A percentile compares a stretch with the other conserved stretches of the same genome.
These are phyloP conservation scores for Hygrophorus russula DNA, from an alignment of 768 basidiomycete species.

Conservation along the genomic window DNA sequence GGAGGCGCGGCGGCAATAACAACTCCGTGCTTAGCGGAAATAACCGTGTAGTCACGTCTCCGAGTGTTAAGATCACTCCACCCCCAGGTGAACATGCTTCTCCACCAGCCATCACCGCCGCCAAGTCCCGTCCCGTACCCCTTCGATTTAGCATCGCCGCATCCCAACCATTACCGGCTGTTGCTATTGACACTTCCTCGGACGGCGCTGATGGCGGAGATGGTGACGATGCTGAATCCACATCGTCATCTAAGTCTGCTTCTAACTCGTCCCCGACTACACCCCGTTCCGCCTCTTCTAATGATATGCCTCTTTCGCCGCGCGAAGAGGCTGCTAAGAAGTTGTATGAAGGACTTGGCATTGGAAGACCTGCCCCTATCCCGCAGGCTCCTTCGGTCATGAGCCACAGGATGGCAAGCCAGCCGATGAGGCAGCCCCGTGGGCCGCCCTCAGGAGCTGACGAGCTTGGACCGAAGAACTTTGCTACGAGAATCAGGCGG, in stretches of 20 bases:
- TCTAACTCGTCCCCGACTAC: slow-evolving; percentile 65
- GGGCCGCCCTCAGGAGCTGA: slow-evolving; percentile 83
- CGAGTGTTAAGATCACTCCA: slow-evolving; percentile 63
- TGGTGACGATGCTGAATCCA: slow-evolving; percentile 47
- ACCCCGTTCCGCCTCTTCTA: slow-evolving; percentile 59
- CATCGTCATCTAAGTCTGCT: slow-evolving; percentile 42
- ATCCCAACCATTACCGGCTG: slow-evolving; percentile 36
- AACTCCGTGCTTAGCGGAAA: slow-evolving; percentile 58
- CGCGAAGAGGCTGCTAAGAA: slow-evolving; percentile 84
- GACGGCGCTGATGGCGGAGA: slow-evolving; percentile 24
- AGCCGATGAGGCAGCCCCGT: slow-evolving; percentile 75
- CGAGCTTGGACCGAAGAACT: slow-evolving; percentile 81
- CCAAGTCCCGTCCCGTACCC: slow-evolving; percentile 52
- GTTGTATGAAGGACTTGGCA: slow-evolving; percentile 81
- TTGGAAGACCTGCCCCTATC: slow-evolving; percentile 46
- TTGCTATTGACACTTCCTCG: slow-evolving; percentile 43
- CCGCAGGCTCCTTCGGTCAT: slow-evolving; percentile 24
- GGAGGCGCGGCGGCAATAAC: slow-evolving; percentile 67
- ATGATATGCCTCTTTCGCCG: slow-evolving; percentile 56
- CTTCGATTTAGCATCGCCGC: slow-evolving; percentile 46
- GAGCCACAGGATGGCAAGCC: slow-evolving; percentile 53
- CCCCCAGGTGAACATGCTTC: slow-evolving; percentile 51
- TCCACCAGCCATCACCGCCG: slow-evolving; percentile 14
- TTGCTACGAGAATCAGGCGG: slow-evolving; percentile 75
- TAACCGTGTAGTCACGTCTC: slow-evolving; percentile 49